phyloP scores from a whole-genome alignment of 257 asterid genomes.

The Jasminum sambac region DNA sequence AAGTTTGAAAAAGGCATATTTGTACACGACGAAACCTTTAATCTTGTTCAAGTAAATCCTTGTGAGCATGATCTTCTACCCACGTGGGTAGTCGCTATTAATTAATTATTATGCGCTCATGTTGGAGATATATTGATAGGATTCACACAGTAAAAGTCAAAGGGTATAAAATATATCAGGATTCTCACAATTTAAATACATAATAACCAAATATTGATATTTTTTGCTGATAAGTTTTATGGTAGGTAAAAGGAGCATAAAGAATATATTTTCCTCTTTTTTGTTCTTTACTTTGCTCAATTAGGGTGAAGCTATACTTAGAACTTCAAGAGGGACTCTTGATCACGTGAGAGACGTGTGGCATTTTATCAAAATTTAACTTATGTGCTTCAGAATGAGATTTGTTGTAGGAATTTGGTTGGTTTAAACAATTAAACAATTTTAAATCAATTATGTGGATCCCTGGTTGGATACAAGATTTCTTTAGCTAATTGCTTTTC shows the following conservation, averaged over 20 bases:
- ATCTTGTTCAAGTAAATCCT: too few species aligned
- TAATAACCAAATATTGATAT: too few species aligned
- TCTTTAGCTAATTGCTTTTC: too few species aligned
- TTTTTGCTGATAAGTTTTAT: not conserved
- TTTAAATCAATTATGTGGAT: too few species aligned
- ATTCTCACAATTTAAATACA: not conserved
- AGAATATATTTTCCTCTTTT: not conserved
- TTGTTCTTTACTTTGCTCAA: not conserved
- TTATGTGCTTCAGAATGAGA: not conserved
- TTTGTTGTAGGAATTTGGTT: not conserved
- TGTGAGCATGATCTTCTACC: too few species aligned
- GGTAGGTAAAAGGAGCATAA: not conserved
- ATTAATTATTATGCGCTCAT: too few species aligned
- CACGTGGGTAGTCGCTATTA: too few species aligned
- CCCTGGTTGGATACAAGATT: too few species aligned
- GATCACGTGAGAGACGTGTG: not conserved
- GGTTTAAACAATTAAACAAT: too few species aligned
- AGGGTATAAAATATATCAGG: not conserved
- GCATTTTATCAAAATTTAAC: not conserved
- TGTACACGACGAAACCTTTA: too few species aligned
- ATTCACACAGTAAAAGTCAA: not conserved
- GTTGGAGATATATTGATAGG: not conserved
- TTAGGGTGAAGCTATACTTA: not conserved
- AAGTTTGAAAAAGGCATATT: too few species aligned
- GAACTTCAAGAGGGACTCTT: not conserved